Conservation (phyloP, 202 grass and related monocot genomes). For the Elaeis oleifera region DNA sequence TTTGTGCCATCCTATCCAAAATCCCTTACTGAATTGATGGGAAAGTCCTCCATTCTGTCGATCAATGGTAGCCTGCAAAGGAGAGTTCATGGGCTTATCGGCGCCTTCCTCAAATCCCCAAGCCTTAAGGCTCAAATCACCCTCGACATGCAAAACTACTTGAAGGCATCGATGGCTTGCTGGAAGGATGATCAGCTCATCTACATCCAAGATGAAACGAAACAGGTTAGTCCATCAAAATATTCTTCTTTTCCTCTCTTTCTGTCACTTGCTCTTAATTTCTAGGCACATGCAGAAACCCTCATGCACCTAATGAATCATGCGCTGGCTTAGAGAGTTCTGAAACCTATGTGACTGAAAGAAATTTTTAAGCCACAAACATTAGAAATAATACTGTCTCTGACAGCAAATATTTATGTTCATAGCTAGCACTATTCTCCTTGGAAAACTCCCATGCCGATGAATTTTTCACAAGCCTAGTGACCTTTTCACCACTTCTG, state of each 20-base stretch:
- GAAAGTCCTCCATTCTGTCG: slow-evolving; percentile 87
- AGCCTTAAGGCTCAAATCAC: slow-evolving; percentile 78
- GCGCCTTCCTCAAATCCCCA: slow-evolving; percentile 83
- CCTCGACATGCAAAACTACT: slow-evolving; percentile 66
- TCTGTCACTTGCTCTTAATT: background rate
- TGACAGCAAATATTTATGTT: too few species aligned
- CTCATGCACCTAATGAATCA: too few species aligned
- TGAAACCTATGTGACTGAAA: too few species aligned
- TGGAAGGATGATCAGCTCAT: slow-evolving; percentile 38
- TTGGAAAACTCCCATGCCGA: too few species aligned
- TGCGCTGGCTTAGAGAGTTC: too few species aligned
- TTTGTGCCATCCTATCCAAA: slow-evolving; percentile 96
- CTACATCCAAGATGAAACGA: slow-evolving; percentile 84
- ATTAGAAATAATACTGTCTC: too few species aligned
- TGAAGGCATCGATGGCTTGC: slow-evolving; percentile 31
- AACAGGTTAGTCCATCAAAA: slow-evolving; percentile 40
- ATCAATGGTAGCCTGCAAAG: slow-evolving; percentile 80
- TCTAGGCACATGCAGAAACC: too few species aligned
- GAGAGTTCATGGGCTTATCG: slow-evolving; percentile 76
- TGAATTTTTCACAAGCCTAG: too few species aligned
- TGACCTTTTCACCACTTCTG: too few species aligned
- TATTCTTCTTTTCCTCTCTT: background rate
- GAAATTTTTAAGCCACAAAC: too few species aligned
- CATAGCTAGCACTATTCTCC: too few species aligned
- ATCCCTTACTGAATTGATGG: slow-evolving; percentile 86